phyloP scores from a whole-genome alignment of 352 stramenopile species.

The Thalassiosira mediterranea region DNA sequence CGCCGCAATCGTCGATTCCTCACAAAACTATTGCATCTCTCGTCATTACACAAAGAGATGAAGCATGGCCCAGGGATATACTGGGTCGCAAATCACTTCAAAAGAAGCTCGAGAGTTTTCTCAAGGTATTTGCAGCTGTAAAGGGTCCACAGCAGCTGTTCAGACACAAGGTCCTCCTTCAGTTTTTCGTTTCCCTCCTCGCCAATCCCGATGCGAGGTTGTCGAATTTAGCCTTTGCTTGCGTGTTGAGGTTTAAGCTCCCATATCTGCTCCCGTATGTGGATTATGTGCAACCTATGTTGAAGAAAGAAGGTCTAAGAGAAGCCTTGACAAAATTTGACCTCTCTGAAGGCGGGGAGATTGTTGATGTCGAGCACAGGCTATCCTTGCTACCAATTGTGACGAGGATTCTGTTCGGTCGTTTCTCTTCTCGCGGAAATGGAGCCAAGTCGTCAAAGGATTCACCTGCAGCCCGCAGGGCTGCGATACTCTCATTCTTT shows the following conservation, averaged over 20 bases:
- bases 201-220: conserved; percentile 71
- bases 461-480: conserved; percentile 67
- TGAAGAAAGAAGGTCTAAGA: conserved; percentile 75
- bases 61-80: conserved; percentile 43
- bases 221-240: conserved; percentile 69
- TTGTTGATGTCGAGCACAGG: conserved; percentile 67
- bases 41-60: conserved; percentile 2
- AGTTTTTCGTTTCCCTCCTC: conserved; percentile 74
- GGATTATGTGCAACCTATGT: conserved; percentile 64
- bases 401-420: conserved; percentile 82
- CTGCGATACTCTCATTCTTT: conserved; percentile 82
- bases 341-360: conserved; percentile 54
- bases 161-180: conserved; percentile 69
- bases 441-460: conserved; percentile 76
- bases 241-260: conserved; percentile 77
- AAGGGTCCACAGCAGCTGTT: conserved; percentile 82
- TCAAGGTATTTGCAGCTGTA: conserved; percentile 79
- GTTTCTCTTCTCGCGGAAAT: conserved; percentile 61
- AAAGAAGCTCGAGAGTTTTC: conserved; percentile 70
- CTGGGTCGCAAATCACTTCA: conserved; percentile 64
- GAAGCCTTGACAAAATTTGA: conserved; percentile 79
- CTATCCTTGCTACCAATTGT: conserved; percentile 69
- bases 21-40: background rate
- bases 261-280: conserved; percentile 71
- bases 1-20: background rate